Evolutionary conservation across 768 basidiomycete genomes (phyloP).

Genomic region (Mycena galericulata): DNA sequence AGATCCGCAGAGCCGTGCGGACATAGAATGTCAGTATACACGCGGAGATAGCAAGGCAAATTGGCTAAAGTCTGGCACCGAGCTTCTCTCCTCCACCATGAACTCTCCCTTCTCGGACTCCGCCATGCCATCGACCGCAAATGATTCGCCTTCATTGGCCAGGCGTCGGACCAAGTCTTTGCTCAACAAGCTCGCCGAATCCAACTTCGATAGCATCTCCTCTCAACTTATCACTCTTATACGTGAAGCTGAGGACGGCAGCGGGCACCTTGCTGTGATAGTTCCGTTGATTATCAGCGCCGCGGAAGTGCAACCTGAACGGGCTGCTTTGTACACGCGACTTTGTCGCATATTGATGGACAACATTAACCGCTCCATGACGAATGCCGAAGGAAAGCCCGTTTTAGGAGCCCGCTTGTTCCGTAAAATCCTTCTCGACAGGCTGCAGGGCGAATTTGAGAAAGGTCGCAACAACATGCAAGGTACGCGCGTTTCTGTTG

Average conservation of each 20-base stretch:
- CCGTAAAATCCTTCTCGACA: conserved; percentile 94
- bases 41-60: too few species aligned
- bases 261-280: background rate
- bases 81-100: too few species aligned
- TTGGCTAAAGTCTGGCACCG: too few species aligned
- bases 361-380: conserved; percentile 85
- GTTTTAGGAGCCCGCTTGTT: conserved; percentile 93
- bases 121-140: too few species aligned
- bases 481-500: too few species aligned
- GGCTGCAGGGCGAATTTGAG: conserved; percentile 98
- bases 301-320: conserved; percentile 80
- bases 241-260: background rate
- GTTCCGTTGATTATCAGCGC: background rate
- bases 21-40: too few species aligned
- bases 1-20: too few species aligned
- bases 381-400: conserved; percentile 83
- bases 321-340: conserved; percentile 98
- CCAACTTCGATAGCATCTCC: background rate
- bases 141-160: too few species aligned
- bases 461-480: background rate
- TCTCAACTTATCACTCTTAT: background rate
- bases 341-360: conserved; percentile 96
- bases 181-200: background rate
- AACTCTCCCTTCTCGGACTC: too few species aligned
- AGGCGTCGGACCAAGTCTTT: too few species aligned